A percentile compares a stretch with the other conserved stretches of the same genome.
Evolutionary conservation across 257 asterid species (phyloP).

Genomic region (Solanum chmielewskii): DNA sequence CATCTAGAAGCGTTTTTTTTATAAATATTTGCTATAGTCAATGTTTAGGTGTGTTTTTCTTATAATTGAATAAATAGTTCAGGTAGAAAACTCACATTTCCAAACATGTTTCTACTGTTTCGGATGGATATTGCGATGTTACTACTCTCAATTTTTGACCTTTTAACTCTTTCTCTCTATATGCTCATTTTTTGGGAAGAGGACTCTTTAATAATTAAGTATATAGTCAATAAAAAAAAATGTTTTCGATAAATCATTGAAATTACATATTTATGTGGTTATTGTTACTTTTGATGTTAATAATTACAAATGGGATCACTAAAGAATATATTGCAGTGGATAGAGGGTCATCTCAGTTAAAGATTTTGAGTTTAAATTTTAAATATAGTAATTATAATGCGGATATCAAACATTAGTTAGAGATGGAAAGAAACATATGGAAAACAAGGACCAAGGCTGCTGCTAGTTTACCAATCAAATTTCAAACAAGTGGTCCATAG

Average conservation of each 20-base stretch:
- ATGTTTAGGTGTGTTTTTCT: not conserved
- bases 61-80: not conserved
- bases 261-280: not conserved
- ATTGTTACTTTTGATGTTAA: not conserved
- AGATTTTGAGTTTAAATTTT: no score
- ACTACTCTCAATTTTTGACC: not conserved
- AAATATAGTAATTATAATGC: no score
- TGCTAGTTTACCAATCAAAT: not conserved
- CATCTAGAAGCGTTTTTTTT: not conserved
- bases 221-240: no score
- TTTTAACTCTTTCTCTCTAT: not conserved
- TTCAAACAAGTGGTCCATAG: not conserved
- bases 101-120: no score
- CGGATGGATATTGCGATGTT: no score
- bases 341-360: accelerated
- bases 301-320: not conserved
- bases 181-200: not conserved
- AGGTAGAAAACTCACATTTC: not conserved
- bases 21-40: not conserved
- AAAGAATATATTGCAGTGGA: no score
- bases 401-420: no score
- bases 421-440: not conserved
- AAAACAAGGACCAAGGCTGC: not conserved
- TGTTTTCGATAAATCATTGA: no score
- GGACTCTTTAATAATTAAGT: not conserved